A percentile compares a stretch with the other conserved stretches of the same genome.
phyloP scores from a whole-genome alignment of 2,329 filamentous ascomycete genomes.

The Aspergillus sp. region DNA sequence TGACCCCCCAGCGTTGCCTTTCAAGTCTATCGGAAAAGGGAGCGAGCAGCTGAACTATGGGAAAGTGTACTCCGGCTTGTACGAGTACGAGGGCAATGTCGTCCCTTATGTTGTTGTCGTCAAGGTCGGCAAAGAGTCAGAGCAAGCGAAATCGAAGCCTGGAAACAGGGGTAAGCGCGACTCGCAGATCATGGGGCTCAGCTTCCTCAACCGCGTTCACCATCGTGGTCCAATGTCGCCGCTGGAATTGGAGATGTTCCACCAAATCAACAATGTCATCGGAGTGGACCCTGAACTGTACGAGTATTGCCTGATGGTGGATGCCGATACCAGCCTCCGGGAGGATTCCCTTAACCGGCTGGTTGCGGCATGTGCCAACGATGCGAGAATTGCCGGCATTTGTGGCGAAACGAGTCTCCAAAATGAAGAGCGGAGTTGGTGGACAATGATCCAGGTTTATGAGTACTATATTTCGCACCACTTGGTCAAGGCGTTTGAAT shows the following conservation, averaged over 20 bases:
- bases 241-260: slow-evolving; percentile 94
- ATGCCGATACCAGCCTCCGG: slow-evolving; percentile 88
- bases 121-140: slow-evolving; percentile 94
- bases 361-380: slow-evolving; percentile 84
- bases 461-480: slow-evolving; percentile 99
- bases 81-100: slow-evolving; percentile 95
- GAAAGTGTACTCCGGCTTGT: slow-evolving; percentile 95
- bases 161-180: slow-evolving; percentile 98
- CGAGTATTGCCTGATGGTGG: slow-evolving; percentile 94
- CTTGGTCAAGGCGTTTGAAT: slow-evolving; percentile 93
- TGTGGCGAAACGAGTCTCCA: slow-evolving; percentile 94
- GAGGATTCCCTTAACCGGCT: slow-evolving; percentile 89
- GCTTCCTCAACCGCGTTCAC: slow-evolving; percentile 95
- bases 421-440: slow-evolving; percentile 92
- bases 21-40: slow-evolving; percentile 83
- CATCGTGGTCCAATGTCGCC: slow-evolving; percentile 91
- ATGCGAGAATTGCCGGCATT: slow-evolving; percentile 93
- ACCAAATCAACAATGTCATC: slow-evolving; percentile 98
- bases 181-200: slow-evolving; percentile 90
- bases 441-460: slow-evolving; percentile 99
- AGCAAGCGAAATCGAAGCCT: slow-evolving; percentile 81
- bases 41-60: slow-evolving; percentile 94
- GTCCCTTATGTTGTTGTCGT: slow-evolving; percentile 93
- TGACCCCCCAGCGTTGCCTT: slow-evolving; percentile 85
- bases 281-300: slow-evolving; percentile 96